These are phyloP conservation scores for Fraxinus platypoda DNA, from an alignment of 305 asterid genomes.

Conservation along the genomic window DNA sequence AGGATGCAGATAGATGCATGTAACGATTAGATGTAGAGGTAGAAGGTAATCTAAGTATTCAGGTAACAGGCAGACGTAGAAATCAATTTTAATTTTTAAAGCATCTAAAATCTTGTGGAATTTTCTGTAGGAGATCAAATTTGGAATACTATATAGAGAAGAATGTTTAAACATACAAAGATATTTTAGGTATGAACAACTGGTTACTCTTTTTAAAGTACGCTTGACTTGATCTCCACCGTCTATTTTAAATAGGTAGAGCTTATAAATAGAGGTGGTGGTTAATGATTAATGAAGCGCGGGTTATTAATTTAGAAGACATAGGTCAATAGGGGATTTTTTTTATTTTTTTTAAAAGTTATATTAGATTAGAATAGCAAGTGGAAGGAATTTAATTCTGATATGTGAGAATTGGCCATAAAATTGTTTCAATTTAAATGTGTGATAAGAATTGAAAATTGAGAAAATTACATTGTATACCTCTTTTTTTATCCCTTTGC, in stretches of 20 bases:
- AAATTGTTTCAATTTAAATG: background rate
- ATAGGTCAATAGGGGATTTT: no score
- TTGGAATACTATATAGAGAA: background rate
- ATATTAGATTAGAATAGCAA: no score
- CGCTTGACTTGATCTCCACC: background rate
- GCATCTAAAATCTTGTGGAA: background rate
- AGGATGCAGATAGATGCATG: background rate
- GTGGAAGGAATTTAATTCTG: background rate
- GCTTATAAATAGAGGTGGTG: background rate
- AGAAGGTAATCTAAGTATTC: background rate
- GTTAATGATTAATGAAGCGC: background rate
- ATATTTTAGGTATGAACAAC: no score
- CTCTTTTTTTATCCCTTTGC: background rate
- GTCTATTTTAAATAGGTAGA: no score
- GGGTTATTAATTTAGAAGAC: background rate
- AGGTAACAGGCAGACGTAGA: no score
- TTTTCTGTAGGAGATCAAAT: background rate
- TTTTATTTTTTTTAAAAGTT: no score
- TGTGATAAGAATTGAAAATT: background rate
- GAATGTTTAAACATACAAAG: background rate
- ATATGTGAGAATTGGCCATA: no score
- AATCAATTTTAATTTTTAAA: no score
- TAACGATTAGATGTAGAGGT: background rate
- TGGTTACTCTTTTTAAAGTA: background rate
- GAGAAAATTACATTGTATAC: background rate